Percentiles rank a stretch among this genome's conserved stretches.
These are phyloP conservation scores for Neotropicomus parvogracilis DNA, from an alignment of 1,284 basidiomycete genomes.

Conservation along the genomic window DNA sequence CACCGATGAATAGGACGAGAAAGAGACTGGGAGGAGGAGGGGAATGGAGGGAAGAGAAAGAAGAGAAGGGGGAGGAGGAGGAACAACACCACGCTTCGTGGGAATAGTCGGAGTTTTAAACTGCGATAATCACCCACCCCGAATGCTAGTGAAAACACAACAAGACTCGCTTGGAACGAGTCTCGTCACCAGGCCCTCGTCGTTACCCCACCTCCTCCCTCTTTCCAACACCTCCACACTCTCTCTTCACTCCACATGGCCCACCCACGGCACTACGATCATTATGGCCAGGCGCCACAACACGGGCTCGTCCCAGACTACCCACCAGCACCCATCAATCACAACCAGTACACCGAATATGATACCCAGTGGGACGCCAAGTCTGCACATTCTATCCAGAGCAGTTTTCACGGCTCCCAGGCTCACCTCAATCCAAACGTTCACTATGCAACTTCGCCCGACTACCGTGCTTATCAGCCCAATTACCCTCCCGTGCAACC, in stretches of 20 bases:
- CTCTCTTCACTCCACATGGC: constrained; percentile 42
- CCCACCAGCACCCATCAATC: constrained; percentile 24
- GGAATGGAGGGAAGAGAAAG: constrained; percentile 18
- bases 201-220: background rate
- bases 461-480: constrained; percentile 40
- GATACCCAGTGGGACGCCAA: constrained; percentile 61
- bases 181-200: background rate
- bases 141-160: too few relatives aligned
- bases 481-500: constrained; percentile 54
- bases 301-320: constrained; percentile 39
- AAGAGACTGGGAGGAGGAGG: constrained; percentile 17
- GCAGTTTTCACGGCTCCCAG: constrained; percentile 61
- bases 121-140: constrained; percentile 9
- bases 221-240: background rate
- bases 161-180: too few relatives aligned
- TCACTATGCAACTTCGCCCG: constrained; percentile 39
- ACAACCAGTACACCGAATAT: constrained; percentile 37
- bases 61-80: constrained; percentile 30
- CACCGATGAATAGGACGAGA: constrained; percentile 24
- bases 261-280: constrained; percentile 47
- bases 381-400: constrained; percentile 62
- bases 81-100: constrained; percentile 33
- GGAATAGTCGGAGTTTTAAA: constrained; percentile 34
- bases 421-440: constrained; percentile 55
- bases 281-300: constrained; percentile 30